Evolutionary conservation across 306 rosid genomes (phyloP).

Genomic region (Corylus americana): DNA sequence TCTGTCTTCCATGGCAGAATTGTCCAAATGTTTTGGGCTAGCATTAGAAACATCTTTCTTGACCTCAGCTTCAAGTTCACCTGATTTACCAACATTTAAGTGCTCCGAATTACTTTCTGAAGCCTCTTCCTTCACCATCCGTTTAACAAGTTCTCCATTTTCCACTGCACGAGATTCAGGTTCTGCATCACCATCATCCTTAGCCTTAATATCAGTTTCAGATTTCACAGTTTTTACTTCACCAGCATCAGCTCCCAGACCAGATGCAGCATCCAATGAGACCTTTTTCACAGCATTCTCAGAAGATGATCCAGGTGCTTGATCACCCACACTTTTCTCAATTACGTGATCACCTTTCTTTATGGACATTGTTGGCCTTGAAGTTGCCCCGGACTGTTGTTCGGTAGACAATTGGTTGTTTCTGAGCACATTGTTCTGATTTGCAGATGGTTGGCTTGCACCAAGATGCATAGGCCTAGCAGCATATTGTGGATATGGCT

Average conservation of each 20-base stretch:
- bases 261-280: slow-evolving; percentile 28
- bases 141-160: slow-evolving; percentile 52
- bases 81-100: slow-evolving; percentile 28
- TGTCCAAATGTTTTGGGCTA: slow-evolving; percentile 32
- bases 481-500: slow-evolving; percentile 54
- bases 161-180: slow-evolving; percentile 30
- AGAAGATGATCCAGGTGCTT: slow-evolving; percentile 40
- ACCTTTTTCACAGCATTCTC: slow-evolving; percentile 37
- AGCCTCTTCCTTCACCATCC: slow-evolving; percentile 43
- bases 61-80: slow-evolving; percentile 34
- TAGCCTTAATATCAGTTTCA: slow-evolving; percentile 41
- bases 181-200: slow-evolving; percentile 42
- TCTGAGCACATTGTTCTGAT: slow-evolving; percentile 48
- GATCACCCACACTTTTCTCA: slow-evolving; percentile 22
- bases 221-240: slow-evolving; percentile 43
- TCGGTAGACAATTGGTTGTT: slow-evolving; percentile 44
- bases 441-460: slow-evolving; percentile 41
- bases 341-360: slow-evolving; percentile 35
- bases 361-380: slow-evolving; percentile 31
- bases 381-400: slow-evolving; percentile 35
- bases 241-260: slow-evolving; percentile 25
- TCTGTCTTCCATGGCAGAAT: slow-evolving; percentile 35
- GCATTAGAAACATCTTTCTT: slow-evolving; percentile 37
- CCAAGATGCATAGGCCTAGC: slow-evolving; percentile 55
- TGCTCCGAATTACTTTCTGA: slow-evolving; percentile 39